phyloP scores from a whole-genome alignment of 176 grass and related monocot genomes.

The Musa beccarii region DNA sequence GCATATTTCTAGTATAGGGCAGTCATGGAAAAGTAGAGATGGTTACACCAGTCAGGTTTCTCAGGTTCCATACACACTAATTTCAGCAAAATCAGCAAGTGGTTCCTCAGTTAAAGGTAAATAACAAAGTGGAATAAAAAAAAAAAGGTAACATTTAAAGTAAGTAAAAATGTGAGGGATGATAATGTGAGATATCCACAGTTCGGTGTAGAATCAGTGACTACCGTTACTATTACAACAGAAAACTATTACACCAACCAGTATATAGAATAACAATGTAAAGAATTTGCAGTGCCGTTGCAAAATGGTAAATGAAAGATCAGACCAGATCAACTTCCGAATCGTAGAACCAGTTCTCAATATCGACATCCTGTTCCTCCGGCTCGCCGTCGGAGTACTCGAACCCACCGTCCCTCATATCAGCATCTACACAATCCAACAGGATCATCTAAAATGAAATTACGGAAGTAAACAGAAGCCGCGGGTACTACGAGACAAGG shows the following conservation, averaged over 20 bases:
- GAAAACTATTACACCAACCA: neutral
- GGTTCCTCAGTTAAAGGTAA: conserved; percentile 32
- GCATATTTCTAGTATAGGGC: no score
- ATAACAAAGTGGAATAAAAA: neutral
- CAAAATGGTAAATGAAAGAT: conserved; percentile 5
- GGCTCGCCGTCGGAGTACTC: conserved; percentile 94
- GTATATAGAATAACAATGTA: neutral
- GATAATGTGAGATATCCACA: no score
- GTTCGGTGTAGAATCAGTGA: no score
- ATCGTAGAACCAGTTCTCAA: conserved; percentile 94
- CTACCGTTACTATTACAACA: no score
- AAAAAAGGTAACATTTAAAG: no score
- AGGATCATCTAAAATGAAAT: no score
- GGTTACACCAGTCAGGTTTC: conserved; percentile 64
- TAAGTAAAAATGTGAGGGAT: no score
- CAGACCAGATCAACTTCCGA: conserved; percentile 46
- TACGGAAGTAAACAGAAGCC: no score
- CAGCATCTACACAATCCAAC: conserved; percentile 41
- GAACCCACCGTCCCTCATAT: conserved; percentile 92
- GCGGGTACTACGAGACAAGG: no score
- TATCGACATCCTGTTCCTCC: conserved; percentile 89
- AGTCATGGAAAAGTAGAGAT: no score
- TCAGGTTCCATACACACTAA: conserved; percentile 79
- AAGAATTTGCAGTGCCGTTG: neutral
- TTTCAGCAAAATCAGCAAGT: conserved; percentile 62